Conservation (phyloP, 2,329 filamentous ascomycete species). For the Chaetomiaceae sp. region DNA sequence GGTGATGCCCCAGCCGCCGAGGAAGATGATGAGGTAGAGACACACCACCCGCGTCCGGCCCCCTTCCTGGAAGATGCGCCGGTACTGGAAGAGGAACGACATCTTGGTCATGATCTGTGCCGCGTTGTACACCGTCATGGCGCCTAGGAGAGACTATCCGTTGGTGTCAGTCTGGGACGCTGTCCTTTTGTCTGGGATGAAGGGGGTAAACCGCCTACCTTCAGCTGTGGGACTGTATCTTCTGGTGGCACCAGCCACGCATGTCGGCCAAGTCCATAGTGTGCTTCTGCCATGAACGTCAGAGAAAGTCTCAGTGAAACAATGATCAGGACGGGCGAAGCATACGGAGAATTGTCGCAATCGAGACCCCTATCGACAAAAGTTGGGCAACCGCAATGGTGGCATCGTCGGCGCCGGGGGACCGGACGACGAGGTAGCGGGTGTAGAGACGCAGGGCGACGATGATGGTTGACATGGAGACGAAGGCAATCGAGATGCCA, state of each 20-base stretch:
- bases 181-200: background rate
- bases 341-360: background rate
- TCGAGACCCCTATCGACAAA: background rate
- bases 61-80: conserved; percentile 33
- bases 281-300: background rate
- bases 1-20: conserved; percentile 28
- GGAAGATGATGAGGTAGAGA: conserved; percentile 25
- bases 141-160: background rate
- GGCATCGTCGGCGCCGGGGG: background rate
- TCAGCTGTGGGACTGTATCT: background rate
- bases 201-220: background rate
- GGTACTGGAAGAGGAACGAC: conserved; percentile 35
- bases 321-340: no score
- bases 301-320: background rate
- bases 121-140: conserved; percentile 28
- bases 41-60: conserved; percentile 24
- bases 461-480: background rate
- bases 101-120: conserved; percentile 33
- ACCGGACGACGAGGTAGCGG: background rate
- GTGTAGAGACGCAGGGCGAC: background rate
- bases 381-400: background rate
- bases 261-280: background rate
- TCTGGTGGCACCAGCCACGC: background rate
- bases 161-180: background rate
- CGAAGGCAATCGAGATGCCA: background rate